Evolutionary conservation across 805 yeast species (phyloP).

Genomic region (Komagataella pastoris): DNA sequence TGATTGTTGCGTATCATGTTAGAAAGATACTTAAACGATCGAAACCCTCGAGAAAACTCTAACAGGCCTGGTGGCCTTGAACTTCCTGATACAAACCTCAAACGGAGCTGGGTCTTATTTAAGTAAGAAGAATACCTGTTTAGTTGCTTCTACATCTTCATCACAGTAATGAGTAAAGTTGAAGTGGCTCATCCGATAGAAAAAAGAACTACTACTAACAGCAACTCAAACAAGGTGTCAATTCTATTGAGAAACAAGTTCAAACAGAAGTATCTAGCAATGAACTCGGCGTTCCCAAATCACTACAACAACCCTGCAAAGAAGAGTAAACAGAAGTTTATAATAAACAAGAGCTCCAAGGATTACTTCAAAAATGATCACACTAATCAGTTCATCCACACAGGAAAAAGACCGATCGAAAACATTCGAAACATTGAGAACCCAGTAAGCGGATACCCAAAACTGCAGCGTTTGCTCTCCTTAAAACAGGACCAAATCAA

Average conservation of each 20-base stretch:
- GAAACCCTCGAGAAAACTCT: not conserved
- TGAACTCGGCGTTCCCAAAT: not conserved
- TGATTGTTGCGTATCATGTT: not conserved
- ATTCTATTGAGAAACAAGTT: not conserved
- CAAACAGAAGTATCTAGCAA: not conserved
- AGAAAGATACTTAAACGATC: not conserved
- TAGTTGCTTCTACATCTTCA: not conserved
- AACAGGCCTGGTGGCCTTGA: not conserved
- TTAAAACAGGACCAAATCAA: slow-evolving; percentile 48
- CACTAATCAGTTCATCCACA: slow-evolving; percentile 52
- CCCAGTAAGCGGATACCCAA: slow-evolving; percentile 79
- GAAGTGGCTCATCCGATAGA: not conserved
- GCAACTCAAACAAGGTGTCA: not conserved
- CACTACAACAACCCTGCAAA: not conserved
- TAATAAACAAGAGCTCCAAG: not conserved
- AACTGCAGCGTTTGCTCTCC: slow-evolving; percentile 51
- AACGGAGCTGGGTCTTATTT: not conserved
- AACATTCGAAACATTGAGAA: slow-evolving; percentile 52
- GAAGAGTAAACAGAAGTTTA: not conserved
- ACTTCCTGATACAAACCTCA: not conserved
- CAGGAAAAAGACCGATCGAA: slow-evolving; percentile 46
- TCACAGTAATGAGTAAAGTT: not conserved
- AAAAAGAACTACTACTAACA: not conserved
- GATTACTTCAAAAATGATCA: slow-evolving; percentile 48
- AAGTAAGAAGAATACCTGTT: not conserved